Evolutionary conservation across 2,329 filamentous ascomycete genomes (phyloP), one percentile per base, ranked within the genome.

Genomic region (Penicillium sp.): DNA sequence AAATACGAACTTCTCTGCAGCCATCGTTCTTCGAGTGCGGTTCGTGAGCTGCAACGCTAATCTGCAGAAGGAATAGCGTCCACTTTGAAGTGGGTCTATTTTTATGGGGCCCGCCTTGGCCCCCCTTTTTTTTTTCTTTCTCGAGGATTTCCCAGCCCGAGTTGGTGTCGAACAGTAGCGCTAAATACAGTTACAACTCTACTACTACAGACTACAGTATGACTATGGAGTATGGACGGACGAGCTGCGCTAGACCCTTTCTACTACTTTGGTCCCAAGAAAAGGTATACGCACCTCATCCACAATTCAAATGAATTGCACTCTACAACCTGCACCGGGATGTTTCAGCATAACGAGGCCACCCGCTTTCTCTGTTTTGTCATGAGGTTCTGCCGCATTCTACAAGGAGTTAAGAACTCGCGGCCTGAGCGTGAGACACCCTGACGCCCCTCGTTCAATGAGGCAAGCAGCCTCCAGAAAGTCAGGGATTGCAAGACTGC

Each of bases 31-130:
- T 45, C 20, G 37, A 53, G 51, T 49, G 48, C 63, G 63, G 63
- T 65, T 65, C 61, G 55, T 61, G 61, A 63, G 43, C 54, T 58
- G 39, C 61, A 58, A 37, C 54, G 35, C 63, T 65, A 65, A 37
- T 31, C 61, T 38, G 17, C 4, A 15, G 3, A 1, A 31, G 59
- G 63, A 2, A 54, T 60, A 57, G 63, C 17, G 34, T 6, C 6
- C 49, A 49, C 7, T 2, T 15, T 5, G 15, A 31, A 49, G 59
- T 58, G 59, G 59, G 47, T 25, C 59, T 28, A 39, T 35, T 38
- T 52, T 52, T 52, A 52, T 51, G 63, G 55, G 34, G 22, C 38
- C 39, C 12, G 11, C 37, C 47, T 20, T 52, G 49, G 43, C 6
- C 7, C 63, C 63, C 63, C 57, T 20, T 20, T 57, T 61, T 61